Conservation (phyloP, 257 asterid genomes). For the Scutellaria minor region DNA sequence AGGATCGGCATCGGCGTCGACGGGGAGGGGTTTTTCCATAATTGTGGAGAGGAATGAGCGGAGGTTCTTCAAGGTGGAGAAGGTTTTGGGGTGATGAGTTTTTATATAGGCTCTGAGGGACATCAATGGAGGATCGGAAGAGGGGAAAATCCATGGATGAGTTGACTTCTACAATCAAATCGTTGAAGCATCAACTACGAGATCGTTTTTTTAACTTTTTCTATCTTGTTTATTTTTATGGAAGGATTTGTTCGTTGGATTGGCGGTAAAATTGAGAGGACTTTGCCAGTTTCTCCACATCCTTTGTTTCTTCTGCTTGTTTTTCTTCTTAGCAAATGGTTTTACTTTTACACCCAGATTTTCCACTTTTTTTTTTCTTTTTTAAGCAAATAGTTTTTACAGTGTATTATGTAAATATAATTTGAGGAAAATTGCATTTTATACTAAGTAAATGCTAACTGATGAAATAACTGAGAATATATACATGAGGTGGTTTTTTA, state of each 20-base stretch:
- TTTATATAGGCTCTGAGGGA: slow-evolving; percentile 49
- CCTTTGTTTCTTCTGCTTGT: background rate
- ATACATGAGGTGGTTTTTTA: too few species aligned
- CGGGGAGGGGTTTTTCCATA: slow-evolving; percentile 36
- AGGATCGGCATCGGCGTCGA: slow-evolving; percentile 31
- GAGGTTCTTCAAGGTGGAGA: slow-evolving; percentile 49
- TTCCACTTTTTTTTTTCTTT: too few species aligned
- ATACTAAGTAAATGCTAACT: background rate
- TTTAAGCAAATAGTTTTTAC: too few species aligned
- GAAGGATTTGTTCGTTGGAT: slow-evolving; percentile 2
- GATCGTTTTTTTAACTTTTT: too few species aligned
- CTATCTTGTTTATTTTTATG: background rate
- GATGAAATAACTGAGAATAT: background rate
- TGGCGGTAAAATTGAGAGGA: background rate
- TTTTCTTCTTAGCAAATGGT: too few species aligned
- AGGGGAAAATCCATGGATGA: slow-evolving; percentile 34
- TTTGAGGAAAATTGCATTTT: background rate
- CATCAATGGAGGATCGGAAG: slow-evolving; percentile 35
- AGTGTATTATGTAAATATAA: background rate
- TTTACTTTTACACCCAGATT: too few species aligned
- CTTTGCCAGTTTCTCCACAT: background rate
- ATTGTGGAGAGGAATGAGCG: slow-evolving; percentile 39
- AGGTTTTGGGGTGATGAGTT: slow-evolving; percentile 51
- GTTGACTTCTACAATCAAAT: slow-evolving; percentile 8
- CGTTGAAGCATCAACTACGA: background rate